Evolutionary conservation across 106 monocot species (phyloP).

Genomic region (Xerophyta viscosa): DNA sequence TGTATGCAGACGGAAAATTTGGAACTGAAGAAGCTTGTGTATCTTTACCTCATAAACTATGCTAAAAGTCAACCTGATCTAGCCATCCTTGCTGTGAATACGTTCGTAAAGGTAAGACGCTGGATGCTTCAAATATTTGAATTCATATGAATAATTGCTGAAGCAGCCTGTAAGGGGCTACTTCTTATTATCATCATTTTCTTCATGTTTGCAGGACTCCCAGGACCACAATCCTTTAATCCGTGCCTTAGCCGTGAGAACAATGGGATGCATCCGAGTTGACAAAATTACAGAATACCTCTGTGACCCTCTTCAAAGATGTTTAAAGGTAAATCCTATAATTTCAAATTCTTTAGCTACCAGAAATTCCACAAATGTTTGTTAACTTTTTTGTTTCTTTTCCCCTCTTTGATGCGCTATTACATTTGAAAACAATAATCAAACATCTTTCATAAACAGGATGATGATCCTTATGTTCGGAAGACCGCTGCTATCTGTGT

Average conservation of each 20-base stretch:
- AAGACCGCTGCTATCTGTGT: constrained; percentile 98
- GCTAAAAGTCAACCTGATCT: constrained; percentile 99
- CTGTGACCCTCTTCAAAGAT: constrained; percentile 98
- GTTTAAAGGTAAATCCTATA: constrained; percentile 67
- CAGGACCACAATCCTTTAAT: constrained; percentile 98
- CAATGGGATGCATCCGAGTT: constrained; percentile 99
- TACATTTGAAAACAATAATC: too few species aligned
- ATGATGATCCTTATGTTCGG: constrained; percentile 98
- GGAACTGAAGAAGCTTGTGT: constrained; percentile 98
- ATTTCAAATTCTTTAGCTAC: too few species aligned
- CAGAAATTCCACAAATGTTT: too few species aligned
- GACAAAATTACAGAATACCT: constrained; percentile 99
- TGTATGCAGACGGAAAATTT: constrained; percentile 99
- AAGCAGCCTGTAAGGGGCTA: too few species aligned
- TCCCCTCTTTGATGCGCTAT: too few species aligned
- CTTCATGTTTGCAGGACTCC: constrained; percentile 57
- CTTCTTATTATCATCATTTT: too few species aligned
- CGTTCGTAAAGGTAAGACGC: constrained; percentile 88
- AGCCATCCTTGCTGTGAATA: constrained; percentile 98
- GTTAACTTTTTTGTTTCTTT: too few species aligned
- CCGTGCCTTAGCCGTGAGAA: constrained; percentile 96
- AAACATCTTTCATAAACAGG: constrained; percentile 30
- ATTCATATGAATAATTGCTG: too few species aligned
- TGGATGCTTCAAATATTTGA: too few species aligned
- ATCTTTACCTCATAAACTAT: constrained; percentile 99